These are phyloP conservation scores for Rossbeevera mucosa DNA, from an alignment of 768 basidiomycete genomes.

Conservation along the genomic window DNA sequence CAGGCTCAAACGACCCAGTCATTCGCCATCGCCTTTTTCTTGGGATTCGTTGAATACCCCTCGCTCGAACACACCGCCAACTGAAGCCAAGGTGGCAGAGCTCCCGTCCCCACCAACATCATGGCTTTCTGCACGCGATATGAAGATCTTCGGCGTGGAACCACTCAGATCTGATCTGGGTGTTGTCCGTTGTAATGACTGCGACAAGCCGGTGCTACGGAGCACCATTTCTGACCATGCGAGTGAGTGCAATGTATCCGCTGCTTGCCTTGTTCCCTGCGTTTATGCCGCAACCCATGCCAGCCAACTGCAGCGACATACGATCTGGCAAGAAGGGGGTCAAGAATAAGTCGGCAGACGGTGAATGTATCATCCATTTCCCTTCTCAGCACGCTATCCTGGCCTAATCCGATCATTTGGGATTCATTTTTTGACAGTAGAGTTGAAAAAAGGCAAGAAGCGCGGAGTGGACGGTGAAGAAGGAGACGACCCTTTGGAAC, in stretches of 20 bases:
- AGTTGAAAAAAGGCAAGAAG: slow-evolving; percentile 62
- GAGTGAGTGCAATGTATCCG: slow-evolving; percentile 44
- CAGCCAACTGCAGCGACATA: slow-evolving; percentile 61
- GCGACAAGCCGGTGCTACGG: slow-evolving; percentile 73
- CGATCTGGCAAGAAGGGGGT: slow-evolving; percentile 50
- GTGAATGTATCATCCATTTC: slow-evolving; percentile 37
- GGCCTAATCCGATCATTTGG: slow-evolving; percentile 1
- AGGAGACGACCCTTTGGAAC: slow-evolving; percentile 56
- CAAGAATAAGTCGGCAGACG: slow-evolving; percentile 50
- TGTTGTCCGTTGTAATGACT: slow-evolving; percentile 72
- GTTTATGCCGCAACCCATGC: slow-evolving; percentile 7
- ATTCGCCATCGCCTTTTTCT: slow-evolving; percentile 53
- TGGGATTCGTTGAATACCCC: slow-evolving; percentile 49
- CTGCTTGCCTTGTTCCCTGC: background rate
- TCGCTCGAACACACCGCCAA: slow-evolving; percentile 25
- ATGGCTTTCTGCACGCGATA: slow-evolving; percentile 82
- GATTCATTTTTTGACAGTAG: slow-evolving; percentile 17
- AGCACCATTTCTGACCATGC: slow-evolving; percentile 73
- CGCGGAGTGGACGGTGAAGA: slow-evolving; percentile 76
- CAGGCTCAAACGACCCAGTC: slow-evolving; percentile 40
- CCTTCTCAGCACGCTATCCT: background rate
- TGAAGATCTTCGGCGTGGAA: slow-evolving; percentile 80
- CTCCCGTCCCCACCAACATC: slow-evolving; percentile 72
- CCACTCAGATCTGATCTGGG: slow-evolving; percentile 68
- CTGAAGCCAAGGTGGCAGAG: slow-evolving; percentile 36